Evolutionary conservation across 2,329 filamentous ascomycete genomes (phyloP).

Genomic region (Neocucurbitaria cava): DNA sequence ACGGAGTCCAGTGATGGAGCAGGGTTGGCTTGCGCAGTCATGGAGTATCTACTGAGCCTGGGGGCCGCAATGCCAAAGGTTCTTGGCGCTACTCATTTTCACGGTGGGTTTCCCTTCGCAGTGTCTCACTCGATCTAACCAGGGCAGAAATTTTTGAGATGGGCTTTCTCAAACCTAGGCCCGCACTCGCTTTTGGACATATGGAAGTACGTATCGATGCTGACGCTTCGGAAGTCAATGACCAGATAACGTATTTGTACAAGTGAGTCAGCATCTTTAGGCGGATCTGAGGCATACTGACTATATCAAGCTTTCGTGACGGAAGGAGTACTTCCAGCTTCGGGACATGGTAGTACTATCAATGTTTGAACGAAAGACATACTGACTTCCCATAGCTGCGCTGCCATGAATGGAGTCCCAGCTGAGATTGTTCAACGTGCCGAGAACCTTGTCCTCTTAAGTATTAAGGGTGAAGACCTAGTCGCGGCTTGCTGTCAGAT

Average conservation of each 20-base stretch:
- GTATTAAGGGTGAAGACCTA: constrained; percentile 77
- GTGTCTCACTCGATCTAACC: constrained; percentile 56
- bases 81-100: constrained; percentile 68
- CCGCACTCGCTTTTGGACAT: constrained; percentile 66
- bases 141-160: constrained; percentile 72
- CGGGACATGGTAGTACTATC: constrained; percentile 65
- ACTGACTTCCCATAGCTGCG: constrained; percentile 63
- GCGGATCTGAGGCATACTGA: constrained; percentile 15
- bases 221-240: constrained; percentile 58
- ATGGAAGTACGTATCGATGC: constrained; percentile 73
- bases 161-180: constrained; percentile 60
- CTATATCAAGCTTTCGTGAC: constrained; percentile 52
- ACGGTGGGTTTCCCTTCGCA: constrained; percentile 53
- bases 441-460: constrained; percentile 72
- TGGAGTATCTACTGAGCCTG: constrained; percentile 63
- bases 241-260: constrained; percentile 78
- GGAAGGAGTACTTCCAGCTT: constrained; percentile 83
- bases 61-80: constrained; percentile 63
- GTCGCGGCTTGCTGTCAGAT: constrained; percentile 74
- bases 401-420: constrained; percentile 84
- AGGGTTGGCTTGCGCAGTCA: constrained; percentile 67
- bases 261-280: constrained; percentile 50
- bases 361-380: no score
- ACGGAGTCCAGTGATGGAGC: constrained; percentile 70
- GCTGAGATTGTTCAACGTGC: constrained; percentile 75